Evolutionary conservation across 305 asterid species (phyloP).

Genomic region (Solanum hybrid): DNA sequence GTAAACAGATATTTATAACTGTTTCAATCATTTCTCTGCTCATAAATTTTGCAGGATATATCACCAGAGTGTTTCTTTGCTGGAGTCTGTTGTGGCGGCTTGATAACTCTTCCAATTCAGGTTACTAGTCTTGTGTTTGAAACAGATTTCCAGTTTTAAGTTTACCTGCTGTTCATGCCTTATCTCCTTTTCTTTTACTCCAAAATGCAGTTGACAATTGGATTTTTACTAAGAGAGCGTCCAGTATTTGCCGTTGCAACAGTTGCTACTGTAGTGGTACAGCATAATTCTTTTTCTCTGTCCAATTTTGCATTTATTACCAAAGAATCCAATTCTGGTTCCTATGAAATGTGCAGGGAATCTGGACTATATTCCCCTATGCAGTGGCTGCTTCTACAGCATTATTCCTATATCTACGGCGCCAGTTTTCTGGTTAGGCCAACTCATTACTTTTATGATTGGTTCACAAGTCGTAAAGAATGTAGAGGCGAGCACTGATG

Average conservation of each 20-base stretch:
- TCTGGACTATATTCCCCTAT: slow-evolving; percentile 78
- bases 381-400: slow-evolving; percentile 66
- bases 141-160: not conserved
- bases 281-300: not conserved
- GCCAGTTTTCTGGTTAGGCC: slow-evolving; percentile 35
- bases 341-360: slow-evolving; percentile 41
- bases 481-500: not conserved
- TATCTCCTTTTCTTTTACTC: slow-evolving; percentile 6
- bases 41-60: slow-evolving; percentile 39
- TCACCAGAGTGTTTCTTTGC: slow-evolving; percentile 83
- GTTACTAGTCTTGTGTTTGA: slow-evolving; percentile 21
- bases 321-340: not conserved
- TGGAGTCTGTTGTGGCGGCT: slow-evolving; percentile 90
- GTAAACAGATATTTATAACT: not conserved
- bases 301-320: not conserved
- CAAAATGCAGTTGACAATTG: slow-evolving; percentile 54
- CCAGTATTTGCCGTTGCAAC: slow-evolving; percentile 79
- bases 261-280: slow-evolving; percentile 74
- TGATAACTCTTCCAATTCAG: slow-evolving; percentile 80
- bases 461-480: not conserved
- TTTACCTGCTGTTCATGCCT: not conserved
- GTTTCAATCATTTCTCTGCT: not conserved
- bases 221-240: slow-evolving; percentile 67
- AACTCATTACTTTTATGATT: not conserved
- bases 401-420: slow-evolving; percentile 46